These are phyloP conservation scores for Bipolaris zeicola DNA, from an alignment of 2,329 filamentous ascomycete species.

Conservation along the genomic window DNA sequence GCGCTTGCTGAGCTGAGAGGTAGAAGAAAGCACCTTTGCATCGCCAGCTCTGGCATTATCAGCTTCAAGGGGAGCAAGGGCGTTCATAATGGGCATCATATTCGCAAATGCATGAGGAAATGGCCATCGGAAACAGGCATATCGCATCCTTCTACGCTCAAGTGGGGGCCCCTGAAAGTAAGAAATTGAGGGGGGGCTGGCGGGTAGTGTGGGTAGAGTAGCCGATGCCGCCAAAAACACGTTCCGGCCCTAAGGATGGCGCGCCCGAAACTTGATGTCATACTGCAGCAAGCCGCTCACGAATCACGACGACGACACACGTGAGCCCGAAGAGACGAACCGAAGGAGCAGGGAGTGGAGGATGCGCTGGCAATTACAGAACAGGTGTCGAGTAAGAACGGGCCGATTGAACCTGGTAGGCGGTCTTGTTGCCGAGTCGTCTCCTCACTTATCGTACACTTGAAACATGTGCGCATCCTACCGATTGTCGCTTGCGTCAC, in stretches of 20 bases:
- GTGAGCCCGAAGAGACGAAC: conserved; percentile 6
- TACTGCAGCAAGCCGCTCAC: conserved; percentile 16
- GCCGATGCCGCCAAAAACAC: conserved; percentile 20
- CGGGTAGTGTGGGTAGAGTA: conserved; percentile 22
- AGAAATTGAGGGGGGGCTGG: conserved; percentile 25
- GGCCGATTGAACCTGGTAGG: conserved; percentile 7
- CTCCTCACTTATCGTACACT: conserved; percentile 14
- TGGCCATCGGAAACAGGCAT: conserved; percentile 2
- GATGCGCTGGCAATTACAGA: conserved; percentile 27
- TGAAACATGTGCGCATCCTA: conserved; percentile 21
- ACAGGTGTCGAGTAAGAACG: conserved; percentile 15
- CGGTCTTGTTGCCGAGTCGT: conserved; percentile 6
- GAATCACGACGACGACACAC: conserved; percentile 27
- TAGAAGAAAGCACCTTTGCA: not conserved
- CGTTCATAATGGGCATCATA: not conserved
- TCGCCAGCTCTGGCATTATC: not conserved
- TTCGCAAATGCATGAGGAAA: conserved; percentile 1
- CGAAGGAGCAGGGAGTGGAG: conserved; percentile 9
- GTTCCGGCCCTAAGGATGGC: conserved; percentile 9
- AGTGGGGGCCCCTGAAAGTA: conserved; percentile 22
- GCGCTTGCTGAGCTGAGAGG: not conserved
- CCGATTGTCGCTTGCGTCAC: conserved; percentile 5
- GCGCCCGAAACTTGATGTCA: conserved; percentile 28
- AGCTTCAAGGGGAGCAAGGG: not conserved
- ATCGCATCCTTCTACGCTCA: conserved; percentile 4